Evolutionary conservation across 371 early-diverging fungal species (phyloP), one percentile per base, ranked within the genome.

Genomic region (Mucor indicus): DNA sequence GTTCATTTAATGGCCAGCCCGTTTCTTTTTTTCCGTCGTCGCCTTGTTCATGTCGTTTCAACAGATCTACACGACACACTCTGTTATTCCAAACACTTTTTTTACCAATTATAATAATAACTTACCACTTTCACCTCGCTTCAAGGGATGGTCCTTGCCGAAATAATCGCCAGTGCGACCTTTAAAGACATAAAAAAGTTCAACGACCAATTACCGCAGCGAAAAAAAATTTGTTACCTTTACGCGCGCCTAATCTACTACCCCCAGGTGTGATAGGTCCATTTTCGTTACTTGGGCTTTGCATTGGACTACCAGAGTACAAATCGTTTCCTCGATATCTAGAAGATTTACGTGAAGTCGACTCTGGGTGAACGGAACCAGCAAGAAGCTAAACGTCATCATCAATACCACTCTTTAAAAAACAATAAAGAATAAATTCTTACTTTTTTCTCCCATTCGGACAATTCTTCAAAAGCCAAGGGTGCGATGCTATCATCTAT

Each of bases 361-460:
- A 53, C 36, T 77, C 72, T 17, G 75, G 72, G 53, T 81, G 79
- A 40, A 78, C 77, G 48, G 80, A 74, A 19, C 78, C 75, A 41
- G 78, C 52, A 31, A 79, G 60, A 25, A 81, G 55, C 77, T 79
- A 56, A n/a, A n/a, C n/a, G n/a, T n/a, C n/a, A n/a, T n/a, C n/a
- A n/a, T n/a, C n/a, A n/a, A n/a, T n/a, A n/a, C n/a, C n/a, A n/a
- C n/a, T n/a, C n/a, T n/a, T n/a, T n/a, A n/a, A n/a, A n/a, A n/a
- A n/a, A 12, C 30, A 12, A 29, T 29, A 12, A 29, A 29, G 30
- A 29, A 29, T 29, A 6, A 29, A 8, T 8, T 6, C 8, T 55
- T 73, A 87, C 82, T 78, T 85, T 84, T 40, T 81, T 73, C 62
- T 91, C 91, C 43, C 75, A 71, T 33, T 83, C 85, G 20, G 86